Percentiles rank a stretch among this genome's conserved stretches.
Evolutionary conservation across 495 filamentous ascomycete genomes (phyloP).

Genomic region (Friedmanniomyces endolithicus): DNA sequence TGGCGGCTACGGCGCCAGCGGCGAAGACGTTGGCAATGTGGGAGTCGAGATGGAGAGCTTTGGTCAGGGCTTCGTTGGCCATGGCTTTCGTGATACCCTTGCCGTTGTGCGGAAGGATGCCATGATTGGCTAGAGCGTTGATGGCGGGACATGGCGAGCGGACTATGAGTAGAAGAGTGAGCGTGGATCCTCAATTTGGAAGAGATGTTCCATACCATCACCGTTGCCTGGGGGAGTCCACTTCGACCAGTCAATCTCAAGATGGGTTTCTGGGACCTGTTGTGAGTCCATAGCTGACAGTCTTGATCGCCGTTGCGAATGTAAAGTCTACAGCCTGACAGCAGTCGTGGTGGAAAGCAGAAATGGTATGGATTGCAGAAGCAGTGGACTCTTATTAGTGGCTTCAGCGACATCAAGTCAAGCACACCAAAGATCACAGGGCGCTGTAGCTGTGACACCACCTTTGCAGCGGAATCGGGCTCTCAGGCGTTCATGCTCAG

Average conservation of each 20-base stretch:
- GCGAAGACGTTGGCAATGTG: constrained; percentile 1
- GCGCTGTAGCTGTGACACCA: too few species aligned
- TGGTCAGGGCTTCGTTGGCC: not conserved
- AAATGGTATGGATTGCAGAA: too few species aligned
- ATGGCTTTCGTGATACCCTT: not conserved
- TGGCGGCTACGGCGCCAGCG: not conserved
- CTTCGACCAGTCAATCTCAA: not conserved
- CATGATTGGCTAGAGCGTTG: constrained; percentile 10
- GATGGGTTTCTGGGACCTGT: not conserved
- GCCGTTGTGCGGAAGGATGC: constrained; percentile 5
- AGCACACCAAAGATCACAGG: too few species aligned
- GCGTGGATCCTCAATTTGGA: not conserved
- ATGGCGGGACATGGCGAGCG: constrained; percentile 6
- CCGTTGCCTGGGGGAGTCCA: not conserved
- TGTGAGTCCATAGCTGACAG: not conserved
- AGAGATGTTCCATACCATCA: not conserved
- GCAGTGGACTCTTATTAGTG: too few species aligned
- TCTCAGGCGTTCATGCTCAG: too few species aligned
- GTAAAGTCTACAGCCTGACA: too few species aligned
- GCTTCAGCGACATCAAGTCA: too few species aligned
- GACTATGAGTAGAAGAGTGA: not conserved
- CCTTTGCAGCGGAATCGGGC: too few species aligned
- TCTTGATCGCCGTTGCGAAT: too few species aligned
- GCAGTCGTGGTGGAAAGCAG: too few species aligned
- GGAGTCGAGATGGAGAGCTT: not conserved